phyloP scores from a whole-genome alignment of 441 rosid species.

The Theobroma grandiflorum region DNA sequence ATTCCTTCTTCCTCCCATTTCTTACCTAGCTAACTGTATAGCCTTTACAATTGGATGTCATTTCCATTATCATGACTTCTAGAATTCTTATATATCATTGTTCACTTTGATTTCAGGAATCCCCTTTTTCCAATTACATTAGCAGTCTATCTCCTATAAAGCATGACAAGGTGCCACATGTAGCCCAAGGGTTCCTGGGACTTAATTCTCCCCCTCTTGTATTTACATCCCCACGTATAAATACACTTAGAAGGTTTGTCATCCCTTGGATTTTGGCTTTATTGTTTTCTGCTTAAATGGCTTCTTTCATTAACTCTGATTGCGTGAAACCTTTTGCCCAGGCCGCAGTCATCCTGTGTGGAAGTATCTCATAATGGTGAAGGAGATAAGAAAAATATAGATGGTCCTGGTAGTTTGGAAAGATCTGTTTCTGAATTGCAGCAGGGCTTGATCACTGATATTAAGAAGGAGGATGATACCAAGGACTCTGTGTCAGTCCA shows the following conservation, averaged over 20 bases:
- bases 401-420: constrained; percentile 28
- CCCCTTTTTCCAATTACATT: constrained; percentile 53
- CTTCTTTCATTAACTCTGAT: constrained; percentile 18
- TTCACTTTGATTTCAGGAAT: constrained; percentile 47
- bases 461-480: constrained; percentile 30
- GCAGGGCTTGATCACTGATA: constrained; percentile 20
- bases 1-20: not conserved
- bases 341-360: constrained; percentile 37
- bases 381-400: constrained; percentile 24
- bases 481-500: constrained; percentile 34
- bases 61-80: not conserved
- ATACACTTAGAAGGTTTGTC: constrained; percentile 47
- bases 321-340: constrained; percentile 33
- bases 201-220: constrained; percentile 61
- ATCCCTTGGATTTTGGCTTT: not conserved
- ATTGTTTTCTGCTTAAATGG: not conserved
- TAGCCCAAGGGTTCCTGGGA: constrained; percentile 45
- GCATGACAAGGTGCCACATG: constrained; percentile 41
- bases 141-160: constrained; percentile 61
- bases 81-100: not conserved
- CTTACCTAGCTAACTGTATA: not conserved
- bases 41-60: not conserved
- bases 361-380: constrained; percentile 29
- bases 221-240: constrained; percentile 52
- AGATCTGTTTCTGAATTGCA: constrained; percentile 28